Conservation (phyloP, 2,329 filamentous ascomycete genomes). For the Aspergillus intermedius region DNA sequence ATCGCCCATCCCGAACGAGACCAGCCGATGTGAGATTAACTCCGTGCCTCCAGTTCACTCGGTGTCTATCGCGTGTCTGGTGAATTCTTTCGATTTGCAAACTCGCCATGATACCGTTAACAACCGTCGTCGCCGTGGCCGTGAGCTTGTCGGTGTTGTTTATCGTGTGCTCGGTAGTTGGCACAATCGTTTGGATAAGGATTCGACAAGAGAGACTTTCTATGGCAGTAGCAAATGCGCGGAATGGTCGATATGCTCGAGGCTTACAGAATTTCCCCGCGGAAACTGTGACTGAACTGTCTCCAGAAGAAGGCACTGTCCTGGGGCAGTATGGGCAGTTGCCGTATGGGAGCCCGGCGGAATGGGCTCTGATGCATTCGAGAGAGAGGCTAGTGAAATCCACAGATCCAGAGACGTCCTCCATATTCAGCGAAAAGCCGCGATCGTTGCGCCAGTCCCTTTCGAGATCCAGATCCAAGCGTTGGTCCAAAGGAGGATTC, state of each 20-base stretch:
- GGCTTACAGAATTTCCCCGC: conserved; percentile 17
- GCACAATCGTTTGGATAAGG: conserved; percentile 30
- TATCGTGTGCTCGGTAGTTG: conserved; percentile 25
- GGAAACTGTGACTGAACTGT: conserved; percentile 27
- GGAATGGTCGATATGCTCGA: conserved; percentile 14
- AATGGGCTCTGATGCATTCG: conserved; percentile 30
- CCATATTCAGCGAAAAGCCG: conserved; percentile 21
- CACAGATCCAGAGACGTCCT: conserved; percentile 15
- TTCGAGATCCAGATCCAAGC: conserved; percentile 28
- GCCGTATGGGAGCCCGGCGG: conserved; percentile 27
- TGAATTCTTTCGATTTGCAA: background rate
- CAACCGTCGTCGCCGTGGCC: conserved; percentile 29
- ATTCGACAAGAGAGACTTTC: conserved; percentile 28
- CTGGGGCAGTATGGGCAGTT: conserved; percentile 28
- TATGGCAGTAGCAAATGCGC: conserved; percentile 18
- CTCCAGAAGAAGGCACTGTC: conserved; percentile 25
- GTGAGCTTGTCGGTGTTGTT: conserved; percentile 29
- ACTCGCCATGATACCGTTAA: conserved; percentile 27
- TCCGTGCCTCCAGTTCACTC: background rate
- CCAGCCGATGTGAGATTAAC: background rate
- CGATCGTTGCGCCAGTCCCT: conserved; percentile 28
- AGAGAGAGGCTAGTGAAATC: conserved; percentile 22
- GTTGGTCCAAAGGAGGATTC: conserved; percentile 19
- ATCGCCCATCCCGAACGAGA: background rate
- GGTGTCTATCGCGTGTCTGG: background rate